Percentiles rank a stretch among this genome's conserved stretches.
phyloP scores from a whole-genome alignment of 495 filamentous ascomycete genomes.

The Tuber calosporum region DNA sequence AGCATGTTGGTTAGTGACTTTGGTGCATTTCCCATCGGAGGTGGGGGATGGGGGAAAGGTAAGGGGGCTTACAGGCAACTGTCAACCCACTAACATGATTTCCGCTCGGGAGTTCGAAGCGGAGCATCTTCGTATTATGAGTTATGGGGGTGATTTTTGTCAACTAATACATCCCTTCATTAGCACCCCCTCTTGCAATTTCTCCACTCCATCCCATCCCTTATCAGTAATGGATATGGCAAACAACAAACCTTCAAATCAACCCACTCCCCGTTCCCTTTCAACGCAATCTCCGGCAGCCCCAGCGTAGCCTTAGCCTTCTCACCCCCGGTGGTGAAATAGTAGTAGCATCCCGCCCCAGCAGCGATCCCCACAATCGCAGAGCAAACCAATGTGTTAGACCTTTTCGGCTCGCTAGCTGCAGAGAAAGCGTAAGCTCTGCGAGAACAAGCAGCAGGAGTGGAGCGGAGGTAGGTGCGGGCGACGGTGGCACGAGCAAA shows the following conservation, averaged over 20 bases:
- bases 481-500: conserved; percentile 34
- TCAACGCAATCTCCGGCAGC: conserved; percentile 51
- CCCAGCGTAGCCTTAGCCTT: conserved; percentile 32
- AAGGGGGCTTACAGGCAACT: conserved; percentile 56
- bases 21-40: conserved; percentile 43
- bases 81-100: conserved; percentile 74
- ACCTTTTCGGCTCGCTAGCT: conserved; percentile 19
- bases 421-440: conserved; percentile 29
- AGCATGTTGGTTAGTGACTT: not conserved
- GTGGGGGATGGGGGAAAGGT: conserved; percentile 40
- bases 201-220: not conserved
- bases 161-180: conserved; percentile 48
- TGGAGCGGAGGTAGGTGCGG: conserved; percentile 16
- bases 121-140: conserved; percentile 82
- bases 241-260: conserved; percentile 23
- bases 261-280: conserved; percentile 80
- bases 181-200: conserved; percentile 45
- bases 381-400: conserved; percentile 43
- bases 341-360: conserved; percentile 51
- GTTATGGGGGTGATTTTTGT: conserved; percentile 66
- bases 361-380: conserved; percentile 42
- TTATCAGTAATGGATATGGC: not conserved
- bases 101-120: conserved; percentile 74
- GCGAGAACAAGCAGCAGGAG: conserved; percentile 1
- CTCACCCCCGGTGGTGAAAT: conserved; percentile 43